A percentile compares a stretch with the other conserved stretches of the same genome.
Conservation (phyloP, 495 filamentous ascomycete genomes). For the Beverwykella pulmonaria region DNA sequence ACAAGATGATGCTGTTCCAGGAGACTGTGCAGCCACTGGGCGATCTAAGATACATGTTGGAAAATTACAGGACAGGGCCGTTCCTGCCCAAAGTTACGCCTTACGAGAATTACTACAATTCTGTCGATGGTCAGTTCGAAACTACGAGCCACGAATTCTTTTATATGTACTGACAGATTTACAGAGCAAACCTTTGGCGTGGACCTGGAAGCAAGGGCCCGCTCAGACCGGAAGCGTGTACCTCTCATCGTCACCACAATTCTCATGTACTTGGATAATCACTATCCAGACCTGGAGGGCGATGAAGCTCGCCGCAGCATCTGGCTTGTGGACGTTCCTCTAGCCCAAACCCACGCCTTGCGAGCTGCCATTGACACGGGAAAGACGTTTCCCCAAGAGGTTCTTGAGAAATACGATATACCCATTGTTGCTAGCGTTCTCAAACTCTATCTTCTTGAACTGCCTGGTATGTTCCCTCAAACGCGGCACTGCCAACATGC, state of each 20-base stretch:
- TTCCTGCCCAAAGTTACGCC: constrained; percentile 89
- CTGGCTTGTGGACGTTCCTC: constrained; percentile 90
- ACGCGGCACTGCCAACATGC: not conserved
- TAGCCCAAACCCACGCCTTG: constrained; percentile 82
- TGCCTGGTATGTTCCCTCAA: constrained; percentile 69
- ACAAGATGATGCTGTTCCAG: constrained; percentile 98
- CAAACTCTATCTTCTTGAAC: constrained; percentile 93
- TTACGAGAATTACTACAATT: constrained; percentile 99
- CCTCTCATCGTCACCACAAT: constrained; percentile 90
- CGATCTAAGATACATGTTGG: constrained; percentile 92
- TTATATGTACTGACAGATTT: constrained; percentile 35
- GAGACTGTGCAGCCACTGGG: constrained; percentile 93
- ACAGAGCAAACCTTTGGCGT: constrained; percentile 95
- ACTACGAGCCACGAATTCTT: not conserved
- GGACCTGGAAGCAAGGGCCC: constrained; percentile 89
- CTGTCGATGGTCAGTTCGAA: constrained; percentile 69
- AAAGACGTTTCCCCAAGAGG: constrained; percentile 74
- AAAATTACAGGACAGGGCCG: constrained; percentile 93
- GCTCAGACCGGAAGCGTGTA: constrained; percentile 92
- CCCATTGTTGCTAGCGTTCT: constrained; percentile 90
- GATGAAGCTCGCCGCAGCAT: constrained; percentile 91
- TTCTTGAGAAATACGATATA: constrained; percentile 84
- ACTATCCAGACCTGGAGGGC: constrained; percentile 96
- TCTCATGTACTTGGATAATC: constrained; percentile 90
- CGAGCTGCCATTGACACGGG: constrained; percentile 83